Evolutionary conservation across 1,139 yeast genomes (phyloP).

Genomic region (Wickerhamiella infanticola): DNA sequence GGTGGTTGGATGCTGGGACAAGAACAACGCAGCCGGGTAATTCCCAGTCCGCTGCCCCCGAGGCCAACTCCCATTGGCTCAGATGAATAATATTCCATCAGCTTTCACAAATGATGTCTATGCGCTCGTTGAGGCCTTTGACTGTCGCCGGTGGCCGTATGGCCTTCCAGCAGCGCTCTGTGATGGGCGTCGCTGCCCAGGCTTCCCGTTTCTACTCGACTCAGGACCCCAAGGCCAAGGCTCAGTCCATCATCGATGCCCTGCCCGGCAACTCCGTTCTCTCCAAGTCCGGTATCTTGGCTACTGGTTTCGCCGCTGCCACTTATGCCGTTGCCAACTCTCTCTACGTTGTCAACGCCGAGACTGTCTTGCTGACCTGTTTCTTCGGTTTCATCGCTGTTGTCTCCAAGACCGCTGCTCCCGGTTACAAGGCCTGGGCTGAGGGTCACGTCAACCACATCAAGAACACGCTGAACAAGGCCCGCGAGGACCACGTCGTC

Average conservation of each 20-base stretch:
- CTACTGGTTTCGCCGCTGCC: conserved; percentile 90
- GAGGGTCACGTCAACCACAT: conserved; percentile 79
- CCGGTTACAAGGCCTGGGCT: conserved; percentile 90
- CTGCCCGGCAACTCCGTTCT: conserved; percentile 81
- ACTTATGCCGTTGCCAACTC: conserved; percentile 89
- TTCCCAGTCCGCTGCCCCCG: not conserved
- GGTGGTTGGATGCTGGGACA: not conserved
- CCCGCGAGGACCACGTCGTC: conserved; percentile 77
- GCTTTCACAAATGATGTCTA: conserved; percentile 1
- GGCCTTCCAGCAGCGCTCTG: not conserved
- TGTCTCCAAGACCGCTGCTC: conserved; percentile 79
- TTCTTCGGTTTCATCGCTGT: conserved; percentile 64
- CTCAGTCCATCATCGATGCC: conserved; percentile 76
- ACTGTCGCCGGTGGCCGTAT: not conserved
- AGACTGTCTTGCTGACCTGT: conserved; percentile 69
- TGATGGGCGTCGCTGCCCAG: conserved; percentile 1
- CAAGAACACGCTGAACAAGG: conserved; percentile 63
- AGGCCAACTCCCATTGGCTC: conserved; percentile 1
- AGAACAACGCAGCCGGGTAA: not conserved
- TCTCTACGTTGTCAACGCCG: conserved; percentile 85
- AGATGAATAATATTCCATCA: not conserved
- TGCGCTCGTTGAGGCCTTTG: conserved; percentile 1
- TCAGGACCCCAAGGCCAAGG: conserved; percentile 55
- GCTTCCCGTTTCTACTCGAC: conserved; percentile 1
- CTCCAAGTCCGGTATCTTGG: conserved; percentile 88